These are phyloP conservation scores for Penicillium aurantiogriseum DNA, from an alignment of 2,329 filamentous ascomycete species.

Conservation along the genomic window DNA sequence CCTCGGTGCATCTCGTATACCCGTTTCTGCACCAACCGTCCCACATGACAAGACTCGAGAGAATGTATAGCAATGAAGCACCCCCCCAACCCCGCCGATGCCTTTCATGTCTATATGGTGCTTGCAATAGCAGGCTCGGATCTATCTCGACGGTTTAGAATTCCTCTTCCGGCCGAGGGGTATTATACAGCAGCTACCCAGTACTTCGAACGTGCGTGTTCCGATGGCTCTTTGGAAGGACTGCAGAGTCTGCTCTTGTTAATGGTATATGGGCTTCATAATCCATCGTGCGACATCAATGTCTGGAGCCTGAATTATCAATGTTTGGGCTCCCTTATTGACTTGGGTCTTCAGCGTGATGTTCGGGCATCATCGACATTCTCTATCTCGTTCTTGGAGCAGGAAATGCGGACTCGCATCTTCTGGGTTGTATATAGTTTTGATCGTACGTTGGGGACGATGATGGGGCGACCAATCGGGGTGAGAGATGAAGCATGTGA, in stretches of 20 bases:
- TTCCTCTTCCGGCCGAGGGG: conserved; percentile 49
- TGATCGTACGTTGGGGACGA: conserved; percentile 54
- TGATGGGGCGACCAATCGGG: conserved; percentile 57
- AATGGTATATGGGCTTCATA: conserved; percentile 53
- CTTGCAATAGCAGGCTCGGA: conserved; percentile 51
- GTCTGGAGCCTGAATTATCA: conserved; percentile 59
- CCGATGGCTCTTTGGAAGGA: conserved; percentile 51
- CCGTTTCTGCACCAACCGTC: conserved; percentile 51
- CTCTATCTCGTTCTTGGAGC: conserved; percentile 48
- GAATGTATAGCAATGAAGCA: conserved; percentile 34
- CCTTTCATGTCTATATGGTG: conserved; percentile 56
- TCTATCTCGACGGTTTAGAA: conserved; percentile 45
- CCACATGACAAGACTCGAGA: conserved; percentile 38
- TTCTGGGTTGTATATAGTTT: conserved; percentile 57
- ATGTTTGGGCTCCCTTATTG: conserved; percentile 52
- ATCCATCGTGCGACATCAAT: conserved; percentile 50
- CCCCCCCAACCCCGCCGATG: conserved; percentile 30
- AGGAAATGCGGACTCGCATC: conserved; percentile 56
- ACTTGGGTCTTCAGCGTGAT: conserved; percentile 54
- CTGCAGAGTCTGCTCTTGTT: conserved; percentile 48
- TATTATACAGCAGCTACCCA: conserved; percentile 52
- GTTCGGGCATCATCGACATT: conserved; percentile 40
- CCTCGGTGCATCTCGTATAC: conserved; percentile 49
- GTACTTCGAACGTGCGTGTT: conserved; percentile 47
- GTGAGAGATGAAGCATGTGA: conserved; percentile 57